A percentile compares a stretch with the other conserved stretches of the same genome.
phyloP scores from a whole-genome alignment of 2,329 filamentous ascomycete species.

The Xylariaceae sp. region DNA sequence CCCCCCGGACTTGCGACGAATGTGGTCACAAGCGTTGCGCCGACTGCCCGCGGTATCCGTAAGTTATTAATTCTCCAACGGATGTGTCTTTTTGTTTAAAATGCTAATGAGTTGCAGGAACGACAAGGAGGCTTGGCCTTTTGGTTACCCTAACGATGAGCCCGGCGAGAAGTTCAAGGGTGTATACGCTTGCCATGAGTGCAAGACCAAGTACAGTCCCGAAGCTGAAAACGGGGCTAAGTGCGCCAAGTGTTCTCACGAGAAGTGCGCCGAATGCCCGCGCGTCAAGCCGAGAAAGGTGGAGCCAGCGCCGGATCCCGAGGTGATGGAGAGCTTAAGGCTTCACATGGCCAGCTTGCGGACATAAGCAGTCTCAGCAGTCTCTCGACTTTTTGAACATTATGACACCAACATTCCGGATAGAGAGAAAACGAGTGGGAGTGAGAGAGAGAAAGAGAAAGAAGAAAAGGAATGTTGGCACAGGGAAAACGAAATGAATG shows the following conservation, averaged over 20 bases:
- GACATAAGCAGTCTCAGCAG: conserved; percentile 4
- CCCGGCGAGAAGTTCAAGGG: conserved; percentile 48
- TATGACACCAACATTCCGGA: background rate
- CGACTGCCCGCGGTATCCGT: conserved; percentile 76
- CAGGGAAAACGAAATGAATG: background rate
- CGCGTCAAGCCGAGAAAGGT: conserved; percentile 55
- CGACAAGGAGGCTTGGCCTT: conserved; percentile 64
- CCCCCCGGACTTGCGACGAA: conserved; percentile 49
- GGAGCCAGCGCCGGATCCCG: conserved; percentile 57
- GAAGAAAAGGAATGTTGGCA: background rate
- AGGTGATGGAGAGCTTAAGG: conserved; percentile 53
- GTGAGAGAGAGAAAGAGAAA: background rate
- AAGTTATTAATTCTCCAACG: conserved; percentile 37
- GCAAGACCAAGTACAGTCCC: conserved; percentile 52
- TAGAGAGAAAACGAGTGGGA: background rate
- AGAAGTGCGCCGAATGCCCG: conserved; percentile 55
- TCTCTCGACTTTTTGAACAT: background rate
- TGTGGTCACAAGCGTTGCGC: conserved; percentile 74
- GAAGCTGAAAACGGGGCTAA: conserved; percentile 45
- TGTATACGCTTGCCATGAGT: conserved; percentile 57
- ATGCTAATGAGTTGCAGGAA: conserved; percentile 40
- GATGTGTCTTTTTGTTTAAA: background rate
- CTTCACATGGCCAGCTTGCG: conserved; percentile 24
- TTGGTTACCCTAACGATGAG: conserved; percentile 63
- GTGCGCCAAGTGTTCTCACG: conserved; percentile 57